Evolutionary conservation across 1,139 yeast genomes (phyloP).

Genomic region (Diutina ranongensis): DNA sequence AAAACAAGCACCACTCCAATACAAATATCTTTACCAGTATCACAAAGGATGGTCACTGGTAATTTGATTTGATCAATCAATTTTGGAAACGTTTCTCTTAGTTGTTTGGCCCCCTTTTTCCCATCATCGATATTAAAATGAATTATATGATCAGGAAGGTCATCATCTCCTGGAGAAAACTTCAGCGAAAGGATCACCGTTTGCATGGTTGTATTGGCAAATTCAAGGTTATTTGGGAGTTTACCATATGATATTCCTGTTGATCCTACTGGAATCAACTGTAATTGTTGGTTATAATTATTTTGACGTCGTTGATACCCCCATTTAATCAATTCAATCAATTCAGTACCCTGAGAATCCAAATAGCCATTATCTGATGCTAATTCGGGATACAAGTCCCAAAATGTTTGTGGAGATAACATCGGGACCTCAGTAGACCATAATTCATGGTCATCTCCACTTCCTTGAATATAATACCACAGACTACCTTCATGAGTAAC

Average conservation of each 20-base stretch:
- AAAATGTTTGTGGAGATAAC: neutral
- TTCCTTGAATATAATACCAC: conserved; percentile 68
- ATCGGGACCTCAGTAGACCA: conserved; percentile 44
- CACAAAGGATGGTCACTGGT: conserved; percentile 38
- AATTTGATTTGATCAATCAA: conserved; percentile 13
- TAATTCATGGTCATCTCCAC: conserved; percentile 87
- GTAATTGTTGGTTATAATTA: neutral
- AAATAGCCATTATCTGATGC: neutral
- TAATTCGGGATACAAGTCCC: conserved; percentile 1
- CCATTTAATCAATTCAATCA: conserved; percentile 2
- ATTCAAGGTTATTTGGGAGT: neutral
- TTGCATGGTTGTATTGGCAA: neutral
- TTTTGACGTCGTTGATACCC: neutral
- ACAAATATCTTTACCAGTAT: conserved; percentile 55
- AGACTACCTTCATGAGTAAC: conserved; percentile 19
- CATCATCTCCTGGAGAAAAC: no score
- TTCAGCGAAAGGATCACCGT: neutral
- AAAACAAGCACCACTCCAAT: conserved; percentile 46
- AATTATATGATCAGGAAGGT: no score
- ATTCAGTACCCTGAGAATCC: neutral
- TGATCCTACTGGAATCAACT: neutral
- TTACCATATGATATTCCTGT: neutral
- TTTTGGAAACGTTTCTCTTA: conserved; percentile 32
- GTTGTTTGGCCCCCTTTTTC: conserved; percentile 52
- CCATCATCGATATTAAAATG: conserved; percentile 21